Evolutionary conservation across 1,139 yeast genomes (phyloP).

Genomic region (Pichia sp.): DNA sequence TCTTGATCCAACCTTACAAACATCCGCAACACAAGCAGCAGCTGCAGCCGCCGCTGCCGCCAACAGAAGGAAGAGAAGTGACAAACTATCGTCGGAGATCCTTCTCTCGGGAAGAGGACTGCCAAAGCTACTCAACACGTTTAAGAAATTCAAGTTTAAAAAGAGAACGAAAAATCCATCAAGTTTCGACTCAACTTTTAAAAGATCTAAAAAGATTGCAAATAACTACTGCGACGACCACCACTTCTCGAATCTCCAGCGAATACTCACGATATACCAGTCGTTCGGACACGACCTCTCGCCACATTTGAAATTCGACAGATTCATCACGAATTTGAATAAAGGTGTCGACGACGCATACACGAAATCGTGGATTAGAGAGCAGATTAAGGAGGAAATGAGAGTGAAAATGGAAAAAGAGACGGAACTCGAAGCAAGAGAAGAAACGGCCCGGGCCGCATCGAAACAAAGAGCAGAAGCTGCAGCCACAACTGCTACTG

Average conservation of each 20-base stretch:
- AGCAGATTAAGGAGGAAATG: constrained; percentile 16
- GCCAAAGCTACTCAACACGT: constrained; percentile 24
- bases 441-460: too few relatives aligned
- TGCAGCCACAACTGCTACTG: too few relatives aligned
- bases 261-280: constrained; percentile 30
- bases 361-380: constrained; percentile 18
- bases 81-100: constrained; percentile 29
- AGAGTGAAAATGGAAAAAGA: constrained; percentile 14
- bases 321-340: constrained; percentile 26
- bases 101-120: constrained; percentile 30
- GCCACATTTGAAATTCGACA: constrained; percentile 31
- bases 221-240: constrained; percentile 22
- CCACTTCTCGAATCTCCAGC: constrained; percentile 30
- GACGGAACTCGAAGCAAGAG: too few relatives aligned
- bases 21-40: neutral
- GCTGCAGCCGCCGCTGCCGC: constrained; percentile 9
- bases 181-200: neutral
- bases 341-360: constrained; percentile 21
- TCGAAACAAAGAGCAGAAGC: too few relatives aligned
- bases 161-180: constrained; percentile 4
- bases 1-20: neutral
- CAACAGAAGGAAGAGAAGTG: constrained; percentile 21
- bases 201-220: neutral
- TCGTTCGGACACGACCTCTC: constrained; percentile 33
- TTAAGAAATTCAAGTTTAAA: constrained; percentile 25